These are phyloP conservation scores for Echinochloa phyllopogon DNA, from an alignment of 176 grass and related monocot species.

Conservation along the genomic window DNA sequence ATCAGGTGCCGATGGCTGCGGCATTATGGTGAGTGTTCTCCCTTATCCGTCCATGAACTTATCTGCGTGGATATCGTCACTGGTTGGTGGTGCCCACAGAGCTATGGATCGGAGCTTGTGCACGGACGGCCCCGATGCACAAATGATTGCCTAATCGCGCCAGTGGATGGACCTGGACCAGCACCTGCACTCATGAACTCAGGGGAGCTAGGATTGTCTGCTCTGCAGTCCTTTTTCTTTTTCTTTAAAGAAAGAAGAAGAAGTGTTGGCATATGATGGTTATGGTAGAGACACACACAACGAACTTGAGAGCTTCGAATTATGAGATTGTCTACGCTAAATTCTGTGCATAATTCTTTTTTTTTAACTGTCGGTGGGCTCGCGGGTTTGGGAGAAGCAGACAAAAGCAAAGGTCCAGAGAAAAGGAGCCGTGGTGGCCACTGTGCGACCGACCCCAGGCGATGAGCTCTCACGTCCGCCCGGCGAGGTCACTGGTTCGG, in stretches of 20 bases:
- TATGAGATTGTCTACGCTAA: background rate
- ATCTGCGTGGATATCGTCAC: constrained; percentile 21
- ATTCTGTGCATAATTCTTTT: background rate
- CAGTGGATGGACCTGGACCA: constrained; percentile 40
- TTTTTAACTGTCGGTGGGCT: constrained; percentile 33
- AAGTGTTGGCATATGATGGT: too few species aligned
- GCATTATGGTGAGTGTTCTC: background rate
- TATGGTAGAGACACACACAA: background rate
- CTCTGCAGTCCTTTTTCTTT: background rate
- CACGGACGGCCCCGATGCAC: background rate
- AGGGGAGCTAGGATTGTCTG: background rate
- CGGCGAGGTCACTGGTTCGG: background rate
- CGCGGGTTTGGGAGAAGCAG: background rate
- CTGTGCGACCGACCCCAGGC: background rate
- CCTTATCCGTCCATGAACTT: constrained; percentile 37
- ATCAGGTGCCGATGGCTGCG: background rate
- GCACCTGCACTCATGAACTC: background rate
- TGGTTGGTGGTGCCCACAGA: background rate
- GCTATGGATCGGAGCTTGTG: background rate
- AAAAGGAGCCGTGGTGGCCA: background rate
- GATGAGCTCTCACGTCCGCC: constrained; percentile 34
- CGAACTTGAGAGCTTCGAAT: background rate
- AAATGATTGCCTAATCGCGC: constrained; percentile 19
- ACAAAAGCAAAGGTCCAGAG: background rate
- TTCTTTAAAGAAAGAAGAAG: too few species aligned